These are phyloP conservation scores for Orbilia oligospora DNA, from an alignment of 2,329 filamentous ascomycete species.

Conservation along the genomic window DNA sequence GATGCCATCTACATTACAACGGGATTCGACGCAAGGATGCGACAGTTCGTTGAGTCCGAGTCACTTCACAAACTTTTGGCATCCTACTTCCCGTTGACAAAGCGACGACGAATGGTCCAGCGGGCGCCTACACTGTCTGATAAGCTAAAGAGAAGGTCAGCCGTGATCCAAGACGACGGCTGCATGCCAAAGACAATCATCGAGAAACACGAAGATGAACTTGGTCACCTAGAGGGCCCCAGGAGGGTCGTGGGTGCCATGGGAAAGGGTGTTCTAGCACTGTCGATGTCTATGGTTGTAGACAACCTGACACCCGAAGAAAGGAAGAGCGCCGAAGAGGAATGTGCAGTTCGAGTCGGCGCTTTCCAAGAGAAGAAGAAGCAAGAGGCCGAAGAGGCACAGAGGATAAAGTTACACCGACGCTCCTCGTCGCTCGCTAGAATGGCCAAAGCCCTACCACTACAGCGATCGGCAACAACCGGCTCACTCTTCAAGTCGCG, in stretches of 20 bases:
- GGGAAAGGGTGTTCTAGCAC: conserved; percentile 62
- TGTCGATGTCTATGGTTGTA: conserved; percentile 58
- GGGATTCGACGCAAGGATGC: conserved; percentile 62
- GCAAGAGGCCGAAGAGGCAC: conserved; percentile 38
- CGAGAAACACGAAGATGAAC: conserved; percentile 51
- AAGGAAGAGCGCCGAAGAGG: conserved; percentile 44
- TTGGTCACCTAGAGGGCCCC: conserved; percentile 50
- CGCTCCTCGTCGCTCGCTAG: conserved; percentile 31
- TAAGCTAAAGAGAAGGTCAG: conserved; percentile 54
- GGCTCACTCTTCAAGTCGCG: conserved; percentile 52
- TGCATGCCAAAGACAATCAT: conserved; percentile 33
- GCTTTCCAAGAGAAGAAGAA: conserved; percentile 30
- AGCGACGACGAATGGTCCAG: conserved; percentile 41
- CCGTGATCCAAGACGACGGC: conserved; percentile 14
- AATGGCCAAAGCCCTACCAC: background rate
- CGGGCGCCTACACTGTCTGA: conserved; percentile 44
- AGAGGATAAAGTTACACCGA: conserved; percentile 40
- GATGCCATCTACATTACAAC: conserved; percentile 61
- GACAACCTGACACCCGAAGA: conserved; percentile 54
- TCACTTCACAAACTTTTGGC: conserved; percentile 60
- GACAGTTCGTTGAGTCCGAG: conserved; percentile 63
- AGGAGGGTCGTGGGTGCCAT: conserved; percentile 62
- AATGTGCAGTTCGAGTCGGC: conserved; percentile 25
- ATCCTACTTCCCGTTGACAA: conserved; percentile 61
- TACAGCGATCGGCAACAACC: conserved; percentile 46